Evolutionary conservation across 257 asterid genomes (phyloP), one percentile per base, ranked within the genome.

Genomic region (Scutellaria minor): DNA sequence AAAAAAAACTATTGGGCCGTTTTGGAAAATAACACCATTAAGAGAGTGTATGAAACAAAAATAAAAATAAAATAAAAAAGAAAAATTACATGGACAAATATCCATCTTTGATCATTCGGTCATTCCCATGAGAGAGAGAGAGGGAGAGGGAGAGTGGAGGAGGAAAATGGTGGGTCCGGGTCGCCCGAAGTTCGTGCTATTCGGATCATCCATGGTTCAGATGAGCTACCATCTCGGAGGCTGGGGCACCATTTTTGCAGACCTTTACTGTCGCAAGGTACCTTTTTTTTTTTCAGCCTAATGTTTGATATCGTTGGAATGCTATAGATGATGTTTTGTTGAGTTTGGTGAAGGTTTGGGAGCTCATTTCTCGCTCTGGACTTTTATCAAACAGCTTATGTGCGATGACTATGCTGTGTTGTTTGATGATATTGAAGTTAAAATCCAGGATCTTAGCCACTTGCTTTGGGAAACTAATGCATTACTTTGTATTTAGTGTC

Each of bases 141-240:
- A 27, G 2, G 0, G 35, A 27, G 35, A 27, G 37, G 37, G 4
- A 31, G 37, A 31, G 37, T 31, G 53, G 53, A 59, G 47, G 53
- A 37, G 66, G 61, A 73, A 46, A 76, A 90, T 92, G 97, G 91
- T 84, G 48, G 95, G 96, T 22, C 89, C 95, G 47, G 69, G 72
- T 54, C 90, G 96, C 52, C 92, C 96, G 41, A 81, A 75, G 75
- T 81, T 92, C 51, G 94, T 92, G 20, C 85, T 92, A 8, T 92
- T 92, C 77, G 98, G 98, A 45, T 89, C 98, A 13, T 88, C 98
- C 51, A 78, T 92, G 20, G 96, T 92, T 3, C 93, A 92, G 77
- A 80, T 85, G 84, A 70, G 87, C 70, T 90, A 46, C 79, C 79
- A 82, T 76, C 66, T 44, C 48, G 88, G 89, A 45, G 98, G 98